phyloP scores from a whole-genome alignment of 352 stramenopile species.

The Phytophthora cajani region DNA sequence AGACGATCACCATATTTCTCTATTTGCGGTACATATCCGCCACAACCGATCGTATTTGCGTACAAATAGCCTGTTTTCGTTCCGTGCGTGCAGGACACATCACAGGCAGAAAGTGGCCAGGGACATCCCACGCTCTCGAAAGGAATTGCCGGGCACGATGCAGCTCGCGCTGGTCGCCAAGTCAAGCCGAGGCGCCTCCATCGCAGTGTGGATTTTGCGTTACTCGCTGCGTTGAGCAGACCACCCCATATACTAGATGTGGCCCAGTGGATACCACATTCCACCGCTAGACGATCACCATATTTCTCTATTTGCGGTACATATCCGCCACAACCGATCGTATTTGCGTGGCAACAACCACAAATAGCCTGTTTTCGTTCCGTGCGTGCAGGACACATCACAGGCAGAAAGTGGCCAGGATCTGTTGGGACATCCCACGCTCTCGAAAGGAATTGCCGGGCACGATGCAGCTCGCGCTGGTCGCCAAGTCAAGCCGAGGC shows the following conservation, averaged over 20 bases:
- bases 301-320: background rate
- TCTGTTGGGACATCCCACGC: conserved; percentile 29
- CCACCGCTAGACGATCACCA: background rate
- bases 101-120: conserved; percentile 35
- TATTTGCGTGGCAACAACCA: background rate
- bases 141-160: background rate
- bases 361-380: background rate
- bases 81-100: conserved; percentile 17
- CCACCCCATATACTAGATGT: background rate
- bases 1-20: background rate
- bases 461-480: background rate
- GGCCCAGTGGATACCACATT: background rate
- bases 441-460: conserved; percentile 7
- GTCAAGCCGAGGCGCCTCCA: background rate
- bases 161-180: background rate
- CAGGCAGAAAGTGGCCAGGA: conserved; percentile 35
- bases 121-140: conserved; percentile 30
- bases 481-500: background rate
- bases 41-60: background rate
- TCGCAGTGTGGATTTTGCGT: conserved; percentile 21
- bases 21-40: background rate
- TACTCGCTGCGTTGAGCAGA: background rate
- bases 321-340: background rate
- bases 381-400: conserved; percentile 22
- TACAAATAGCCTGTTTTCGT: background rate